These are phyloP conservation scores for Conoideocrella luteorostrata DNA, from an alignment of 2,329 filamentous ascomycete species.

Conservation along the genomic window DNA sequence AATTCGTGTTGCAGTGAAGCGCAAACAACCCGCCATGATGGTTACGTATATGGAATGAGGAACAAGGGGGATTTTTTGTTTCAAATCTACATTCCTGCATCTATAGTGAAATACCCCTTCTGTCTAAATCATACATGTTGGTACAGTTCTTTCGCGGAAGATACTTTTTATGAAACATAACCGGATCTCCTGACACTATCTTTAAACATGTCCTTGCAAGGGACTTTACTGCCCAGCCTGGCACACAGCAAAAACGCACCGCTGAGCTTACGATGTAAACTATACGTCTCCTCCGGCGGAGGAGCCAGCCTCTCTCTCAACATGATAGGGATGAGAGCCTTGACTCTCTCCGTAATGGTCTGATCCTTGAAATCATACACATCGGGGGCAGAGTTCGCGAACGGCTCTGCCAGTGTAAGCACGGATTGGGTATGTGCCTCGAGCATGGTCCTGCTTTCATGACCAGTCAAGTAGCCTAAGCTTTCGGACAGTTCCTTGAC, in stretches of 20 bases:
- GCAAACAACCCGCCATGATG: no score
- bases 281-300: constrained; percentile 96
- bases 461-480: constrained; percentile 87
- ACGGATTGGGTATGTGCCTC: constrained; percentile 86
- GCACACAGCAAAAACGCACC: constrained; percentile 93
- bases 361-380: constrained; percentile 90
- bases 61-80: no score
- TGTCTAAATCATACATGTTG: no score
- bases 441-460: constrained; percentile 79
- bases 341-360: constrained; percentile 92
- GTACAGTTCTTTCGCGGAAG: constrained; percentile 26
- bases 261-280: constrained; percentile 87
- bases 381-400: constrained; percentile 66
- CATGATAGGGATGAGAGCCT: constrained; percentile 87
- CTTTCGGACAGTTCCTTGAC: constrained; percentile 65
- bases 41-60: no score
- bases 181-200: constrained; percentile 39
- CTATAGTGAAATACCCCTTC: no score
- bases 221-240: constrained; percentile 72
- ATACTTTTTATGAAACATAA: constrained; percentile 14
- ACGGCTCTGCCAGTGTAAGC: constrained; percentile 86
- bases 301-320: constrained; percentile 79
- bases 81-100: no score
- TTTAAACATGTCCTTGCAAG: constrained; percentile 74
- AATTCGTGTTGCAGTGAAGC: no score